Evolutionary conservation across 148 eudicot genomes (phyloP).

Genomic region (Camellia japonica): DNA sequence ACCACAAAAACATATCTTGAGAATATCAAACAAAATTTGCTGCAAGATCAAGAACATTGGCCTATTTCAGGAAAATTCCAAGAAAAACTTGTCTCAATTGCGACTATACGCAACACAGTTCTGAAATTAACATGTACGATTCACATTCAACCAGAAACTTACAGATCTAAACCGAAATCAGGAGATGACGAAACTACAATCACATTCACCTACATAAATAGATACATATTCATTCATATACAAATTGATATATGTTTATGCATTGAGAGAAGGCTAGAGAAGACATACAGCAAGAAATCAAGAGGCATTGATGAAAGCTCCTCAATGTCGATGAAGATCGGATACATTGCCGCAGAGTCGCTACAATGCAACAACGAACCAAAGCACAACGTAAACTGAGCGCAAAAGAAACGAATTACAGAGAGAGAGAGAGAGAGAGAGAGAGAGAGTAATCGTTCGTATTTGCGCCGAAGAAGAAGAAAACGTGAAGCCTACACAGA

Average conservation of each 20-base stretch:
- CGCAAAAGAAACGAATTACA: conserved; percentile 24
- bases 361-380: background rate
- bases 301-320: background rate
- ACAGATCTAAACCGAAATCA: conserved; percentile 7
- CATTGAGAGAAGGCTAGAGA: conserved; percentile 1
- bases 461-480: conserved; percentile 15
- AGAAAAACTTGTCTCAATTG: background rate
- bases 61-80: background rate
- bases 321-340: background rate
- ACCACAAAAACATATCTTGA: background rate
- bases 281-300: background rate
- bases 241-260: background rate
- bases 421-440: background rate
- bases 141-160: background rate
- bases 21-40: background rate
- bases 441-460: background rate
- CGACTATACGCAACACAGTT: background rate
- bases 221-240: background rate
- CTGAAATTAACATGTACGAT: background rate
- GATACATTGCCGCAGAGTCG: background rate
- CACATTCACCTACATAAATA: background rate
- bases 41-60: background rate
- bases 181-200: background rate
- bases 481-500: background rate
- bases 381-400: conserved; percentile 21